These are phyloP conservation scores for Arabidopsis hybrid DNA, from an alignment of 441 rosid species.

Conservation along the genomic window DNA sequence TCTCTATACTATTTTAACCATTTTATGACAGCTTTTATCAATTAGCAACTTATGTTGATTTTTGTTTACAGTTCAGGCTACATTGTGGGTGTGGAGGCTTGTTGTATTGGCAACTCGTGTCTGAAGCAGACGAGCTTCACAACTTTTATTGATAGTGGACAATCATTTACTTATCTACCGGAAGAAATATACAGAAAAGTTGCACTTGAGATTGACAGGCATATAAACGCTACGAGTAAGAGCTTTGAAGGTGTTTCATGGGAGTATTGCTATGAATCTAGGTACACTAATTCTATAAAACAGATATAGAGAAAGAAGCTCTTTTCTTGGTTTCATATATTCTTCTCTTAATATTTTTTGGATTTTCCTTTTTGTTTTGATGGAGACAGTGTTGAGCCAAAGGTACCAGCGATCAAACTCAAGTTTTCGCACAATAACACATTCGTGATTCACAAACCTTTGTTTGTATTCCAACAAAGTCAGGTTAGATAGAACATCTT, in stretches of 20 bases:
- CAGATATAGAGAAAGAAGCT: conserved; percentile 7
- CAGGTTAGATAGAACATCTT: conserved; percentile 36
- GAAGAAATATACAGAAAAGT: conserved; percentile 55
- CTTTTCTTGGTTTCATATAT: neutral
- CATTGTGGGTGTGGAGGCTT: conserved; percentile 71
- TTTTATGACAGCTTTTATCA: conserved; percentile 9
- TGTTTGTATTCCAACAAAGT: conserved; percentile 55
- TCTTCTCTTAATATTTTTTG: neutral
- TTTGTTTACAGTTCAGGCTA: conserved; percentile 62
- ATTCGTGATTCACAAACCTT: conserved; percentile 72
- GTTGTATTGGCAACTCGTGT: conserved; percentile 73
- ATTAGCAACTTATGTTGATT: conserved; percentile 19
- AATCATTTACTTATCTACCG: conserved; percentile 83
- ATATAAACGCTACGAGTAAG: conserved; percentile 56
- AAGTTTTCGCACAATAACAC: conserved; percentile 72
- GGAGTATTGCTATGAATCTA: conserved; percentile 77
- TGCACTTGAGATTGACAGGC: conserved; percentile 73
- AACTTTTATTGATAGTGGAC: conserved; percentile 76
- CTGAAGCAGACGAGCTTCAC: conserved; percentile 61
- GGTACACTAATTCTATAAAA: conserved; percentile 49
- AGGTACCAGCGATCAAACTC: conserved; percentile 68
- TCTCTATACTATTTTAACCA: conserved; percentile 11
- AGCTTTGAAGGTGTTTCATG: conserved; percentile 61
- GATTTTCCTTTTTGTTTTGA: conserved; percentile 16
- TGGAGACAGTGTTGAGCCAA: conserved; percentile 54